Conservation (phyloP, 106 monocot species). For the Dendrobium huoshanense region DNA sequence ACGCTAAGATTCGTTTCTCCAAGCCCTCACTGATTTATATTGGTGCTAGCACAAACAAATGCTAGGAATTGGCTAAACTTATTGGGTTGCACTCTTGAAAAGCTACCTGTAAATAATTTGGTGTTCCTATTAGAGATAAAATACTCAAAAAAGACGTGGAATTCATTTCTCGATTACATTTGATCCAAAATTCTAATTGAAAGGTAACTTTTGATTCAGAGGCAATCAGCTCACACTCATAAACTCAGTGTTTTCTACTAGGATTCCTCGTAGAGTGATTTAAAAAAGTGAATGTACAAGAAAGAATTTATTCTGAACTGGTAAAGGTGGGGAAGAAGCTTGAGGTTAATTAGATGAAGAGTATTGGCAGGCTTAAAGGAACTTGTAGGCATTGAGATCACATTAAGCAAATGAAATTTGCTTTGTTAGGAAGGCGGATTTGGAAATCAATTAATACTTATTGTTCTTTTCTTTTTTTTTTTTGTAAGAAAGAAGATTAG, state of each 20-base stretch:
- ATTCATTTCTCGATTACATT: neutral
- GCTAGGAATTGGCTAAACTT: neutral
- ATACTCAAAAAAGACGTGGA: neutral
- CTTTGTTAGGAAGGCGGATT: neutral
- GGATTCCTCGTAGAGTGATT: neutral
- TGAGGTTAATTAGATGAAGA: neutral
- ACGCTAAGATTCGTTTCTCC: neutral
- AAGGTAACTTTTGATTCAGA: neutral
- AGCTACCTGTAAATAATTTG: neutral
- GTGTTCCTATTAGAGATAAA: neutral
- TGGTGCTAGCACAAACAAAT: neutral
- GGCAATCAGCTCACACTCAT: neutral
- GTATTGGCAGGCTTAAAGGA: neutral
- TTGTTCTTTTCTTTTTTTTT: neutral
- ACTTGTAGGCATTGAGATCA: neutral
- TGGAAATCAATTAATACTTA: neutral
- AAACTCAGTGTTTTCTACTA: neutral
- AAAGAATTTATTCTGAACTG: neutral
- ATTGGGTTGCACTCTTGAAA: neutral
- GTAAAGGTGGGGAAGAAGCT: neutral
- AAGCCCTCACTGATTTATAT: neutral
- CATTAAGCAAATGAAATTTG: neutral
- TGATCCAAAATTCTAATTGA: neutral
- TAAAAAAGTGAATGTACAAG: neutral
- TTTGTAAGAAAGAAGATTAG: neutral